phyloP scores from a whole-genome alignment of 352 stramenopile genomes.

The Phytophthora crassamura region DNA sequence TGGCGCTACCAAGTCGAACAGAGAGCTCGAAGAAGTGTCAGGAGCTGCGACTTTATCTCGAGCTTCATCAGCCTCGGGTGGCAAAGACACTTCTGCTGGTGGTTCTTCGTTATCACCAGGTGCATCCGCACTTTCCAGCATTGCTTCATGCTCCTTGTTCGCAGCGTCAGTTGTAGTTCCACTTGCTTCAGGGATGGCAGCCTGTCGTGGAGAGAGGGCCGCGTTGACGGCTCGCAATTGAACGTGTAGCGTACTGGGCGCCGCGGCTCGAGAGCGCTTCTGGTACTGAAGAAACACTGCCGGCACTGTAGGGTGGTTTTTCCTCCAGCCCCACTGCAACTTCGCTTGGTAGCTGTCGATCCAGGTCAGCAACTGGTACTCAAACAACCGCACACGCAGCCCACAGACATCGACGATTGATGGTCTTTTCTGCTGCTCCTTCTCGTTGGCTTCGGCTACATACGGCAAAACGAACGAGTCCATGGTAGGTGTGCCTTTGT shows the following conservation, averaged over 20 bases:
- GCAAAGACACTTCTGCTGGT: neutral
- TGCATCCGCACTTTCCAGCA: neutral
- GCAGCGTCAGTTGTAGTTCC: neutral
- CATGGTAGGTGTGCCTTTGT: constrained; percentile 44
- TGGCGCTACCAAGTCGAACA: constrained; percentile 25
- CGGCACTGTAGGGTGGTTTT: constrained; percentile 41
- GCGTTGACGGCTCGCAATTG: constrained; percentile 34
- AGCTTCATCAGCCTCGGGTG: neutral
- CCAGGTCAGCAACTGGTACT: constrained; percentile 69
- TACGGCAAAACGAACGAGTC: constrained; percentile 44
- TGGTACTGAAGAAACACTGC: constrained; percentile 73
- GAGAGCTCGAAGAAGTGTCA: constrained; percentile 7
- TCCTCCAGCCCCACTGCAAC: constrained; percentile 52
- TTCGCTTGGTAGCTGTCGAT: constrained; percentile 68
- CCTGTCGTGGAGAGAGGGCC: constrained; percentile 10
- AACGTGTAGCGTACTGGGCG: constrained; percentile 51
- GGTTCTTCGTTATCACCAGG: constrained; percentile 26
- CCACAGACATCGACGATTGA: constrained; percentile 23
- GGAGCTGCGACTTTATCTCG: neutral
- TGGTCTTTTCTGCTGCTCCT: constrained; percentile 1
- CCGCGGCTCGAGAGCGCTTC: constrained; percentile 37
- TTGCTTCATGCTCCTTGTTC: constrained; percentile 1
- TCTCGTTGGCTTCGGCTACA: constrained; percentile 8
- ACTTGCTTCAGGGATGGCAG: neutral
- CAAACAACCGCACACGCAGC: constrained; percentile 59